Conservation (phyloP, 108 stramenopile genomes). For the Aureococcus anophagefferens region DNA sequence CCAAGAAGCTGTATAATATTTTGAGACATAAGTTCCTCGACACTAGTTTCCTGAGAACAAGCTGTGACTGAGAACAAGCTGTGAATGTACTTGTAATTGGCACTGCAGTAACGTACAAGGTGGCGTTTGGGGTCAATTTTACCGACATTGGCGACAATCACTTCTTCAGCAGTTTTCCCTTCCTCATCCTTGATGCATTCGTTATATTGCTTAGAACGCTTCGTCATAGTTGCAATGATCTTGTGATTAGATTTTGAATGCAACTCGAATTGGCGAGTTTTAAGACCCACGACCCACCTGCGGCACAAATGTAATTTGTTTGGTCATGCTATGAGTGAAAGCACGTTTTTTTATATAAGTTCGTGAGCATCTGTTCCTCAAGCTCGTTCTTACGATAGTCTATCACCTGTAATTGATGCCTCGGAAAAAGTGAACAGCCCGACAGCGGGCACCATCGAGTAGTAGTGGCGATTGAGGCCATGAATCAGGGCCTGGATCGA, state of each 20-base stretch:
- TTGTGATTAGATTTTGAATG: constrained; percentile 69
- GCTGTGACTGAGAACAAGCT: constrained; percentile 23
- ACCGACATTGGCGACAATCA: constrained; percentile 80
- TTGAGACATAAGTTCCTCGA: constrained; percentile 82
- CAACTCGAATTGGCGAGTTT: constrained; percentile 76
- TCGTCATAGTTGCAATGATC: constrained; percentile 76
- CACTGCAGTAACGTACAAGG: neutral
- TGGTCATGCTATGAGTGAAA: neutral
- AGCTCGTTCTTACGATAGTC: constrained; percentile 99
- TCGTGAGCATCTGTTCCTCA: constrained; percentile 98
- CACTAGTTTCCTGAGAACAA: constrained; percentile 63
- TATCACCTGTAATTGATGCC: constrained; percentile 62
- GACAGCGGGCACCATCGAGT: constrained; percentile 56
- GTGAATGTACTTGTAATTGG: neutral
- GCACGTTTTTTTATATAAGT: constrained; percentile 72
- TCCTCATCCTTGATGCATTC: constrained; percentile 71
- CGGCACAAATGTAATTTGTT: constrained; percentile 13
- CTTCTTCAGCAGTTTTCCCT: constrained; percentile 66
- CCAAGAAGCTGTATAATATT: constrained; percentile 96
- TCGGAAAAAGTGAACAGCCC: too few species aligned
- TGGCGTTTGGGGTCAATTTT: constrained; percentile 85
- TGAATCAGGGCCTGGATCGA: constrained; percentile 97
- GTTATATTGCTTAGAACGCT: constrained; percentile 84
- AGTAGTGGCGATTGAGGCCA: constrained; percentile 96
- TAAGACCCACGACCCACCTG: constrained; percentile 77